phyloP scores from a whole-genome alignment of 139 green algal species.

The Chlamydomonas incerta region DNA sequence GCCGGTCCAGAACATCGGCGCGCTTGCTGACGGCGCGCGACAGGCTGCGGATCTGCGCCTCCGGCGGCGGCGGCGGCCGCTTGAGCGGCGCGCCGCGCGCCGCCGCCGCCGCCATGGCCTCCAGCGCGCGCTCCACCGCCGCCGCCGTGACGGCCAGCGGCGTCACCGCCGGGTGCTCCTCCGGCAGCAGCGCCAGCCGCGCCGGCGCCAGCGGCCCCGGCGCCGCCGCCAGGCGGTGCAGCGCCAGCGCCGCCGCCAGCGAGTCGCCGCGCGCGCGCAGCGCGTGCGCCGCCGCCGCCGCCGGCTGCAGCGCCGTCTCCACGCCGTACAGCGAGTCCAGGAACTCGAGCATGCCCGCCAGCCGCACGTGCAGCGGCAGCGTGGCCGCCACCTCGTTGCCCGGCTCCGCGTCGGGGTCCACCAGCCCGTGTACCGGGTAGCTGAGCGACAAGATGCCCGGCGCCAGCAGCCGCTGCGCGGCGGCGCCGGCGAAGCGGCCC shows the following conservation, averaged over 20 bases:
- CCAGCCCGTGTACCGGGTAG: constrained; percentile 32
- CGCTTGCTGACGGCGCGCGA: no score
- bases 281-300: background rate
- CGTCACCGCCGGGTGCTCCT: constrained; percentile 22
- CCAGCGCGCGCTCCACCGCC: constrained; percentile 31
- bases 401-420: constrained; percentile 38
- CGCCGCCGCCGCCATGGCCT: background rate
- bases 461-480: constrained; percentile 35
- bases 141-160: constrained; percentile 25
- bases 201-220: constrained; percentile 18
- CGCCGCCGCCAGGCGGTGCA: constrained; percentile 33
- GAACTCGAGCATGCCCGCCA: constrained; percentile 34
- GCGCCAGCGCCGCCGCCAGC: constrained; percentile 14
- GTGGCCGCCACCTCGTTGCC: constrained; percentile 26
- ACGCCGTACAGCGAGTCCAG: constrained; percentile 9
- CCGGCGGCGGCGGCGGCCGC: no score
- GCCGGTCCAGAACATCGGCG: no score
- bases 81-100: background rate
- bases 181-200: constrained; percentile 29
- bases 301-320: constrained; percentile 37
- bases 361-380: constrained; percentile 33
- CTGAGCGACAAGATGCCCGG: constrained; percentile 2
- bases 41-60: background rate
- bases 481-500: constrained; percentile 11
- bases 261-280: background rate